Conservation (phyloP, 2,329 filamentous ascomycete genomes). For the Teratosphaeria gauchensis region DNA sequence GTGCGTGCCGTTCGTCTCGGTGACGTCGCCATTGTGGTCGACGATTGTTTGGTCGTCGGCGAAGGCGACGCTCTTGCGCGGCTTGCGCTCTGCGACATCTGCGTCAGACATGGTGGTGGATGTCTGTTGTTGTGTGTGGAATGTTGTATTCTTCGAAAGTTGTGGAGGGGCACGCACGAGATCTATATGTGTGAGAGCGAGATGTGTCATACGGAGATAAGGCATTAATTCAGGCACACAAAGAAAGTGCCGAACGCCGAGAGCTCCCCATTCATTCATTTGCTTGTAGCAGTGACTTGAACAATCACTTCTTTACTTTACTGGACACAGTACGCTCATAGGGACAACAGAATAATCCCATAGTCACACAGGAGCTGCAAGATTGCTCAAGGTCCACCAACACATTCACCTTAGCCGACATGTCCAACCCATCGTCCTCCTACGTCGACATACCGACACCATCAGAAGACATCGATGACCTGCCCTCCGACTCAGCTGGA, state of each 20-base stretch:
- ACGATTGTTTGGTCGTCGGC: conserved; percentile 80
- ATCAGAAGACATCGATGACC: conserved; percentile 38
- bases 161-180: neutral
- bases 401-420: conserved; percentile 1
- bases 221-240: neutral
- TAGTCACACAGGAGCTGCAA: neutral
- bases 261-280: neutral
- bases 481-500: conserved; percentile 42
- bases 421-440: conserved; percentile 39
- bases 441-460: conserved; percentile 40
- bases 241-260: neutral
- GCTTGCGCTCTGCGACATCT: conserved; percentile 50
- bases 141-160: neutral
- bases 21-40: conserved; percentile 79
- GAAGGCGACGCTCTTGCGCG: conserved; percentile 90
- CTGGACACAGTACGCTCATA: neutral
- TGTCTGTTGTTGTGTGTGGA: conserved; percentile 9
- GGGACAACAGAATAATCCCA: neutral
- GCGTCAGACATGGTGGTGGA: conserved; percentile 47
- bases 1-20: conserved; percentile 50
- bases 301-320: neutral
- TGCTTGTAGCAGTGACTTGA: neutral
- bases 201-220: neutral
- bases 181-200: neutral
- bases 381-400: neutral